Percentiles rank a stretch among this genome's conserved stretches.
phyloP scores from a whole-genome alignment of 1,284 basidiomycete genomes.

The Ganoderma sp. region DNA sequence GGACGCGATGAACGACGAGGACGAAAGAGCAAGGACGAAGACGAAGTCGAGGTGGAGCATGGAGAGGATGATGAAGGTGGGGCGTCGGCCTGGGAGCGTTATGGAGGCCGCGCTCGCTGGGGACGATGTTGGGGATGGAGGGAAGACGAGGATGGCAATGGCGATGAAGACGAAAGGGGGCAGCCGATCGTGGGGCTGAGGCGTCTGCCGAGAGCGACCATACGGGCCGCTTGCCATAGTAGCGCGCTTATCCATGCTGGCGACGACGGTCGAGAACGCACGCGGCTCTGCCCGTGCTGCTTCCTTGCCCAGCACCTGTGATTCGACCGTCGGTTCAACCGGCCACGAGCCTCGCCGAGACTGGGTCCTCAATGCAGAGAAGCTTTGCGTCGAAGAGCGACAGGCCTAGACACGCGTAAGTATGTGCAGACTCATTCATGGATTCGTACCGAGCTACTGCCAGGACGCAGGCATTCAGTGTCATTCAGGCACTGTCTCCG shows the following conservation, averaged over 20 bases:
- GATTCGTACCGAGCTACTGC: no score
- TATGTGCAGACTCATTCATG: neutral
- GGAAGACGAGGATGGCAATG: no score
- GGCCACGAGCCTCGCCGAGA: neutral
- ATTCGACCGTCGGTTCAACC: neutral
- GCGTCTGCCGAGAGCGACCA: slow-evolving; percentile 12
- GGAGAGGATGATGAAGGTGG: slow-evolving; percentile 19
- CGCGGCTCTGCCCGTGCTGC: slow-evolving; percentile 2
- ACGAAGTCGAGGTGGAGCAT: slow-evolving; percentile 32
- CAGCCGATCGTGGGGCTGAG: neutral
- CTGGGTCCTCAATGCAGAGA: neutral
- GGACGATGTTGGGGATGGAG: no score
- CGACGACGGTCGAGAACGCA: neutral
- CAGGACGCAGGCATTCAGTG: no score
- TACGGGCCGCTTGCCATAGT: slow-evolving; percentile 23
- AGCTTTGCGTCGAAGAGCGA: neutral
- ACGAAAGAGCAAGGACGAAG: slow-evolving; percentile 31
- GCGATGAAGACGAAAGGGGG: neutral
- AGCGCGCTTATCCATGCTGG: no score
- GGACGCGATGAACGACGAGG: slow-evolving; percentile 19
- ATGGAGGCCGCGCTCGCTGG: neutral
- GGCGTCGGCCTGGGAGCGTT: neutral
- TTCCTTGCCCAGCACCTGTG: no score
- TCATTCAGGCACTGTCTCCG: neutral
- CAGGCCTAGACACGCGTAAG: no score